Evolutionary conservation across 1,139 yeast genomes (phyloP).

Genomic region (Hanseniaspora sp.): DNA sequence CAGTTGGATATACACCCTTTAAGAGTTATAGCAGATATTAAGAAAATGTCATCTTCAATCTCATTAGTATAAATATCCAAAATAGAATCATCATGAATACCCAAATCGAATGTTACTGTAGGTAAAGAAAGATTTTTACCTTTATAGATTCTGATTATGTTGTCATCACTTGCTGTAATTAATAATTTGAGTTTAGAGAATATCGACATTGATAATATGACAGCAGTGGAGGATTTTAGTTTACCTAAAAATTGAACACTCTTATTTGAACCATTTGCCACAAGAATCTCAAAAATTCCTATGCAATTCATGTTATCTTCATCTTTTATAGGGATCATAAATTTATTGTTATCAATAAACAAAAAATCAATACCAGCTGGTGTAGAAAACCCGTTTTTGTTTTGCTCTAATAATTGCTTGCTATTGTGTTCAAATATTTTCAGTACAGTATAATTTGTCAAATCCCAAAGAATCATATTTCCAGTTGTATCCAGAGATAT

Average conservation of each 20-base stretch:
- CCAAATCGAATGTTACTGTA: neutral
- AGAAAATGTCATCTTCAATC: neutral
- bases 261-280: neutral
- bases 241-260: neutral
- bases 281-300: constrained; percentile 2
- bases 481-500: constrained; percentile 4
- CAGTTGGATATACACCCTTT: constrained; percentile 8
- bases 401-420: neutral
- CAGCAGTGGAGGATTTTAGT: neutral
- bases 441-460: neutral
- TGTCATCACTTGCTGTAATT: constrained; percentile 71
- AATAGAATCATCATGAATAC: neutral
- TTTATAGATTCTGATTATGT: constrained; percentile 60
- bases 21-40: constrained; percentile 1
- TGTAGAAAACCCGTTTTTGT: too few relatives aligned
- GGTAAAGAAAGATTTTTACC: constrained; percentile 35
- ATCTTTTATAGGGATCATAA: constrained; percentile 4
- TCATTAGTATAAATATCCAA: constrained; percentile 7
- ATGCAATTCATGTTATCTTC: neutral
- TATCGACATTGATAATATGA: constrained; percentile 7
- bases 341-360: neutral
- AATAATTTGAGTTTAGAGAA: constrained; percentile 35
- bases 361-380: constrained; percentile 7
- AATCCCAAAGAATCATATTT: constrained; percentile 8
- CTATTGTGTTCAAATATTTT: constrained; percentile 4